Conservation (phyloP, 2,329 filamentous ascomycete genomes). For the Tolypocladium amazonense region DNA sequence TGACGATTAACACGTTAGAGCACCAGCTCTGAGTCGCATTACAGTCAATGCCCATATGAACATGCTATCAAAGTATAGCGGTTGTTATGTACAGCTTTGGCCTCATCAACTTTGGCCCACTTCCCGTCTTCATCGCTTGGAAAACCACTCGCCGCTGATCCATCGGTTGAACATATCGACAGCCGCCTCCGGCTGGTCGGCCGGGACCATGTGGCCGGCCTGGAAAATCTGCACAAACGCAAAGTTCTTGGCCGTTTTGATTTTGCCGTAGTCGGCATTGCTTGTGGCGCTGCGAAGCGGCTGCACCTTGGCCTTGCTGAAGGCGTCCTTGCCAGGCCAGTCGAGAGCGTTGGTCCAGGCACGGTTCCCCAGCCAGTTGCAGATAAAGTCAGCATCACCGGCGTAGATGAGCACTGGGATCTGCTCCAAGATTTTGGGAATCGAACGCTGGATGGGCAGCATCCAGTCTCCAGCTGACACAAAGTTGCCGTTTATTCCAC, state of each 20-base stretch:
- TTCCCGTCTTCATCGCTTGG: not conserved
- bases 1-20: not conserved
- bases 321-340: slow-evolving; percentile 78
- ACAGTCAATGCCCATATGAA: not conserved
- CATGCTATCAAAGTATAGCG: not conserved
- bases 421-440: slow-evolving; percentile 75
- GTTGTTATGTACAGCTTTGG: not conserved
- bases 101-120: not conserved
- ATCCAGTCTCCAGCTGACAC: slow-evolving; percentile 83
- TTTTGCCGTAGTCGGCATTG: slow-evolving; percentile 47
- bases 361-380: slow-evolving; percentile 98
- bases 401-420: slow-evolving; percentile 94
- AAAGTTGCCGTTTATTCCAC: slow-evolving; percentile 96
- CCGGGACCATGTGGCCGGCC: slow-evolving; percentile 93
- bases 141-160: slow-evolving; percentile 33
- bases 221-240: slow-evolving; percentile 83
- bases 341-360: slow-evolving; percentile 89
- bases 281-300: slow-evolving; percentile 50
- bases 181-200: slow-evolving; percentile 82
- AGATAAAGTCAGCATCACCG: slow-evolving; percentile 77
- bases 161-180: slow-evolving; percentile 92
- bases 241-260: slow-evolving; percentile 87
- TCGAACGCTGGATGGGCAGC: slow-evolving; percentile 86
- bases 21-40: not conserved
- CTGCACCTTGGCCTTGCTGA: slow-evolving; percentile 58